Conservation (phyloP, 805 yeast species). For the Pichia deserticola region DNA sequence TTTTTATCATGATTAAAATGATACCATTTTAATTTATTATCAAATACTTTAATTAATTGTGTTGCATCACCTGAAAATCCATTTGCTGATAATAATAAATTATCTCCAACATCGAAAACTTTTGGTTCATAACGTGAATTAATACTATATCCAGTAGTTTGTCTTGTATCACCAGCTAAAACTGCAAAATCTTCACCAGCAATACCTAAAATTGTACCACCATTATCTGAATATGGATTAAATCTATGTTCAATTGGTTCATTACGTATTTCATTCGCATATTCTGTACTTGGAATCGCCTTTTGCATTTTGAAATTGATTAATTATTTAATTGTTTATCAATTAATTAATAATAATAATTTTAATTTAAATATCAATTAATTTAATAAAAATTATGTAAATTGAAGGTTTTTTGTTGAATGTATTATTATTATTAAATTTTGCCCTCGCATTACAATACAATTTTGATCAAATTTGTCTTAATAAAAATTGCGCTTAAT, state of each 20-base stretch:
- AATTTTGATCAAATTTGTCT: too few relatives aligned
- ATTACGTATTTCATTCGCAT: slow-evolving; percentile 43
- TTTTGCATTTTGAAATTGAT: slow-evolving; percentile 4
- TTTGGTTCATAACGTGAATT: slow-evolving; percentile 90
- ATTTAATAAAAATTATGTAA: too few relatives aligned
- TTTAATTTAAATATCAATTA: too few relatives aligned
- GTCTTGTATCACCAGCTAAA: slow-evolving; percentile 97
- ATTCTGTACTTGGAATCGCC: slow-evolving; percentile 39
- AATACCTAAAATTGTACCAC: slow-evolving; percentile 95
- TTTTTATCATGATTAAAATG: slow-evolving; percentile 80
- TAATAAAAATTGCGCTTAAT: too few relatives aligned
- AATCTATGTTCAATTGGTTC: slow-evolving; percentile 85
- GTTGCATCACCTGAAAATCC: slow-evolving; percentile 96
- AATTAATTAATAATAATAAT: too few relatives aligned
- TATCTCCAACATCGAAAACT: slow-evolving; percentile 82
- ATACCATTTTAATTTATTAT: slow-evolving; percentile 76
- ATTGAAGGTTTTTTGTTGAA: too few relatives aligned
- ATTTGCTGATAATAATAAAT: slow-evolving; percentile 81
- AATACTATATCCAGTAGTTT: slow-evolving; percentile 86
- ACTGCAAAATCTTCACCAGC: slow-evolving; percentile 98
- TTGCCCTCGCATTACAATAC: too few relatives aligned
- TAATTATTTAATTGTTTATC: background rate
- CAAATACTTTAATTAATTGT: slow-evolving; percentile 71
- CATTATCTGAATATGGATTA: slow-evolving; percentile 91
- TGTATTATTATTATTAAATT: too few relatives aligned